These are phyloP conservation scores for Fusarium musae DNA, from an alignment of 2,329 filamentous ascomycete genomes.

Conservation along the genomic window DNA sequence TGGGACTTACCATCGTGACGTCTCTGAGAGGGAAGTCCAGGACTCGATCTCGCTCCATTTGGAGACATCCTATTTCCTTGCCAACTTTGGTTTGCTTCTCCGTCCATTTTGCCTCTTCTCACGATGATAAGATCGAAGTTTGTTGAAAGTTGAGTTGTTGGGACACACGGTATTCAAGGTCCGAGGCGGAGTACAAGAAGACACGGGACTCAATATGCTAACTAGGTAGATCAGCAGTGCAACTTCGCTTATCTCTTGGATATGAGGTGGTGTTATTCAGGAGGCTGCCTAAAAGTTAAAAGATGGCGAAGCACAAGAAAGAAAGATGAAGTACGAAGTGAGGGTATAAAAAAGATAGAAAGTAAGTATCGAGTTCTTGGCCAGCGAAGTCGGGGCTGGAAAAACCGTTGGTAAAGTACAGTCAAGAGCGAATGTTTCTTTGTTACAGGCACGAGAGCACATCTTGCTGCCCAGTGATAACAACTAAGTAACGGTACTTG, in stretches of 20 bases:
- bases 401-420: conserved; percentile 20
- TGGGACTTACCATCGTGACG: conserved; percentile 51
- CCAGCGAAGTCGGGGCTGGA: conserved; percentile 42
- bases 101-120: conserved; percentile 42
- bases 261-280: conserved; percentile 23
- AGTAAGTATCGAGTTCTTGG: conserved; percentile 17
- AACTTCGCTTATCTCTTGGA: conserved; percentile 39
- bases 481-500: conserved; percentile 36
- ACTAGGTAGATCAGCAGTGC: conserved; percentile 17
- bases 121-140: conserved; percentile 9
- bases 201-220: conserved; percentile 17
- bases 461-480: conserved; percentile 35
- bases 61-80: conserved; percentile 43
- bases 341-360: conserved; percentile 26
- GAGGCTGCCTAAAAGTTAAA: background rate
- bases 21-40: conserved; percentile 48
- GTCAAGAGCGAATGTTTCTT: conserved; percentile 29
- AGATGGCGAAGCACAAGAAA: background rate
- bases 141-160: conserved; percentile 10
- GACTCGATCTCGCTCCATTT: conserved; percentile 45
- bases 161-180: conserved; percentile 29
- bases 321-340: conserved; percentile 5
- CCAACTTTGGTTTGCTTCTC: conserved; percentile 42
- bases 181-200: conserved; percentile 23
- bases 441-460: conserved; percentile 44